A percentile compares a stretch with the other conserved stretches of the same genome.
phyloP scores from a whole-genome alignment of 2,329 filamentous ascomycete species.

The Dactylellina cionopaga region DNA sequence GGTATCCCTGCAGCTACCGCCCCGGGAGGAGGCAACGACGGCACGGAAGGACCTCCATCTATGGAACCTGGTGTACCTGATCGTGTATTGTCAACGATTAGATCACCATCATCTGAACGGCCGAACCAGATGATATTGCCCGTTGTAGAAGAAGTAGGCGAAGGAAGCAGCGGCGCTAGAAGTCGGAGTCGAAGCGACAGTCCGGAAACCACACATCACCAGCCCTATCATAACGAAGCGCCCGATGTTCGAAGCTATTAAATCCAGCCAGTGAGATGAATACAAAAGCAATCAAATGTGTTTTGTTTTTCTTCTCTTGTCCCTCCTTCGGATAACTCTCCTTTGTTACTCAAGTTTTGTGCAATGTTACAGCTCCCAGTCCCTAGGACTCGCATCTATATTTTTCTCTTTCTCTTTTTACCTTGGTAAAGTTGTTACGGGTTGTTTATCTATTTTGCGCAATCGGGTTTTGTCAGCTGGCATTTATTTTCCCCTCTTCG shows the following conservation, averaged over 20 bases:
- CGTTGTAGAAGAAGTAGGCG: slow-evolving; percentile 88
- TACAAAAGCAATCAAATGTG: slow-evolving; percentile 16
- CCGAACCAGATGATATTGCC: slow-evolving; percentile 71
- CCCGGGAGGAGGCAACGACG: slow-evolving; percentile 51
- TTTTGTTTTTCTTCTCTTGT: slow-evolving; percentile 14
- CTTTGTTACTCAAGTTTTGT: slow-evolving; percentile 33
- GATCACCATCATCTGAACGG: slow-evolving; percentile 69
- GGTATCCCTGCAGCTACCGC: slow-evolving; percentile 59
- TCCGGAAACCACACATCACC: slow-evolving; percentile 52
- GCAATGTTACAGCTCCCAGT: slow-evolving; percentile 6
- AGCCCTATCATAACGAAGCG: slow-evolving; percentile 38
- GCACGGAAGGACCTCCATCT: slow-evolving; percentile 54
- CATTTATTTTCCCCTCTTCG: neutral
- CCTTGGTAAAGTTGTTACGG: slow-evolving; percentile 40
- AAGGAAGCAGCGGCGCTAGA: slow-evolving; percentile 63
- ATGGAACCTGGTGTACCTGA: slow-evolving; percentile 70
- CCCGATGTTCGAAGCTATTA: slow-evolving; percentile 38
- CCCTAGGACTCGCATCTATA: neutral
- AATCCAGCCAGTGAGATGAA: slow-evolving; percentile 42
- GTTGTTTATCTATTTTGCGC: slow-evolving; percentile 47
- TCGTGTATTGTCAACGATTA: slow-evolving; percentile 67
- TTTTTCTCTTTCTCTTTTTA: slow-evolving; percentile 28
- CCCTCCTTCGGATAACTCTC: slow-evolving; percentile 47
- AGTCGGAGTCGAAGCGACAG: slow-evolving; percentile 55
- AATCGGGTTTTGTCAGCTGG: slow-evolving; percentile 41